phyloP scores from a whole-genome alignment of 805 yeast species.

The Phaffomyces opuntiae region DNA sequence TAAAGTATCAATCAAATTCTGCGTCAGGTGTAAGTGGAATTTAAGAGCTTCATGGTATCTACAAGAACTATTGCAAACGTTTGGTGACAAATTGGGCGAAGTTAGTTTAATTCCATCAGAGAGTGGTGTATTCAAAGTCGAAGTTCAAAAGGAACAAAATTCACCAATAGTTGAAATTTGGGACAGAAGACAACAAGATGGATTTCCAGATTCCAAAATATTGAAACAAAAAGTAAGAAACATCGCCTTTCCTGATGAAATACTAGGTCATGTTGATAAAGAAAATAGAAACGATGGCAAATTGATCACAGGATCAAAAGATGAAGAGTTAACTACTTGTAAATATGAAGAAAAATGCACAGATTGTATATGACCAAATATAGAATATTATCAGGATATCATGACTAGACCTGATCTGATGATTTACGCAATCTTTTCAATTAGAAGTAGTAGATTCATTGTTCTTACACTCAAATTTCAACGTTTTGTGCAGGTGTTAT shows the following conservation, averaged over 20 bases:
- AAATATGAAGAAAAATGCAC: conserved; percentile 7
- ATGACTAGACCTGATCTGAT: too few relatives aligned
- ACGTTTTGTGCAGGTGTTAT: too few relatives aligned
- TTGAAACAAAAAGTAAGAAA: conserved; percentile 64
- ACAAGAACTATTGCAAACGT: conserved; percentile 82
- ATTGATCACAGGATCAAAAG: conserved; percentile 5
- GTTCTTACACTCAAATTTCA: too few relatives aligned
- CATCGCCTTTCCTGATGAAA: conserved; percentile 43
- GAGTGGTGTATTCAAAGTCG: conserved; percentile 56
- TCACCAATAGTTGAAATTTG: conserved; percentile 36
- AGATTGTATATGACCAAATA: conserved; percentile 12
- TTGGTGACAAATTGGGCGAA: conserved; percentile 50
- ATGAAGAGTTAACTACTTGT: not conserved
- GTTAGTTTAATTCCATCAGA: conserved; percentile 42
- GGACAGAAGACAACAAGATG: conserved; percentile 58
- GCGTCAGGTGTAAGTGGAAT: conserved; percentile 85
- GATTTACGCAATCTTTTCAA: too few relatives aligned
- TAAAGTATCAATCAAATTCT: conserved; percentile 60
- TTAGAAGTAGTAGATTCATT: too few relatives aligned
- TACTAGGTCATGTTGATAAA: conserved; percentile 61
- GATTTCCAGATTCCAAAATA: conserved; percentile 83
- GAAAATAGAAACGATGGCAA: conserved; percentile 14
- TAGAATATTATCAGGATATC: not conserved
- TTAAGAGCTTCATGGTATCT: conserved; percentile 82
- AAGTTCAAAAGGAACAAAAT: conserved; percentile 33